phyloP scores from a whole-genome alignment of 208 protist species.

The Sergeia podlipaevii region DNA sequence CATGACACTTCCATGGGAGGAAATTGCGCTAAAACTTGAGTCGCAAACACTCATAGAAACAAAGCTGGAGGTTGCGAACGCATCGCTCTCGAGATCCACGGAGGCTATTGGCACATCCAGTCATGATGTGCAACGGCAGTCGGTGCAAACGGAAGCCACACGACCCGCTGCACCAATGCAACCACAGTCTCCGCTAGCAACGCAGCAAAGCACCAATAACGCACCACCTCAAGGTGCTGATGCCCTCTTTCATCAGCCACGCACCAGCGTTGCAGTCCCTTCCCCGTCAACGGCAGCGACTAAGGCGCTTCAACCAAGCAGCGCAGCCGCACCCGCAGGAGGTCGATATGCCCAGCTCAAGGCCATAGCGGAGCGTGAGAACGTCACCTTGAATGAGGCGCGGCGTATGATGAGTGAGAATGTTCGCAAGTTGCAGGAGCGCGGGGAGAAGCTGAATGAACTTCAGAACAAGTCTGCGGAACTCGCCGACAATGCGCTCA shows the following conservation, averaged over 20 bases:
- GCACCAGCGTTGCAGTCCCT: background rate
- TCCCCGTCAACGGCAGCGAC: background rate
- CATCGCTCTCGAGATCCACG: constrained; percentile 22
- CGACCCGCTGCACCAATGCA: no score
- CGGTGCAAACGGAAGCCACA: no score
- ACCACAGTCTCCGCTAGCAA: background rate
- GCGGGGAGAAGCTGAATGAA: constrained; percentile 58
- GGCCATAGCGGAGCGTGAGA: constrained; percentile 68
- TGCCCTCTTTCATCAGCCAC: no score
- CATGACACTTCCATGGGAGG: constrained; percentile 80
- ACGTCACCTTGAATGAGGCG: constrained; percentile 77
- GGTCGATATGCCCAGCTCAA: constrained; percentile 77
- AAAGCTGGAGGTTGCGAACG: constrained; percentile 12
- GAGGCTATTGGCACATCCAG: constrained; percentile 29
- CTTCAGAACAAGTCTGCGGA: constrained; percentile 62
- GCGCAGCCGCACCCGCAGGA: constrained; percentile 12
- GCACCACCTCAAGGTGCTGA: background rate
- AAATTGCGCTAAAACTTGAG: constrained; percentile 69
- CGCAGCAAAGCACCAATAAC: background rate
- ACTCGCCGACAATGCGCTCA: constrained; percentile 60
- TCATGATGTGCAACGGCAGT: no score
- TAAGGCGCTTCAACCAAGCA: background rate
- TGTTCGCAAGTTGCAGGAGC: constrained; percentile 55
- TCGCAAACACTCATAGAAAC: constrained; percentile 45
- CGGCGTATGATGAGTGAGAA: constrained; percentile 83